These are phyloP conservation scores for Diospyros lotus DNA, from an alignment of 148 eudicot genomes.

Conservation along the genomic window DNA sequence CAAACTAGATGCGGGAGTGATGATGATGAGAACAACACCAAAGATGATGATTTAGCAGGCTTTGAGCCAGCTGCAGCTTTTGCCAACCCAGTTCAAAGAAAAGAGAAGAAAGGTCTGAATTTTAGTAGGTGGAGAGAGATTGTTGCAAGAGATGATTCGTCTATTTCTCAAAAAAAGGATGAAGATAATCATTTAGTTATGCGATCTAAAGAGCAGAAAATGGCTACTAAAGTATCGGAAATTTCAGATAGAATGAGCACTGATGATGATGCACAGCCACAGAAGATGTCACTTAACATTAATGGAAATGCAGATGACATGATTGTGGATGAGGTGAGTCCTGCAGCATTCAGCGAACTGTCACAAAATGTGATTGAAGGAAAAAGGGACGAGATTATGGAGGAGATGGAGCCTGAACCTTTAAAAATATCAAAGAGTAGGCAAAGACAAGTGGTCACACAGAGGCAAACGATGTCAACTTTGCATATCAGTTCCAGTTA, in stretches of 20 bases:
- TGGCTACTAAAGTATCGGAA: constrained; percentile 15
- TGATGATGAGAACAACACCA: constrained; percentile 28
- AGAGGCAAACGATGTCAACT: constrained; percentile 7
- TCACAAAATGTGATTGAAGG: constrained; percentile 8
- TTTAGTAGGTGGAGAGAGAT: constrained; percentile 60
- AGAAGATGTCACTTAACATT: constrained; percentile 12
- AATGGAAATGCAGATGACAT: constrained; percentile 10
- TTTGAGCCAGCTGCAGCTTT: constrained; percentile 39
- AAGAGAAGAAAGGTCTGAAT: constrained; percentile 66
- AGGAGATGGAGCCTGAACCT: constrained; percentile 9
- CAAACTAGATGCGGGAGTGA: constrained; percentile 17
- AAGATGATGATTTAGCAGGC: constrained; percentile 37
- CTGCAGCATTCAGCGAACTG: constrained; percentile 8
- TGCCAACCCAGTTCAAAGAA: constrained; percentile 64
- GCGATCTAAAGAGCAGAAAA: constrained; percentile 18
- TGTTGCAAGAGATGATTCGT: constrained; percentile 17
- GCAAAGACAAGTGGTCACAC: constrained; percentile 11
- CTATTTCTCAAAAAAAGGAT: constrained; percentile 19
- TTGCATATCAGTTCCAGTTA: background rate
- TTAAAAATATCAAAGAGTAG: background rate
- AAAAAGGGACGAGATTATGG: constrained; percentile 10
- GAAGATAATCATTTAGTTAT: background rate
- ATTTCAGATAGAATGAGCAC: constrained; percentile 15
- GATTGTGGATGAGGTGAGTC: constrained; percentile 16
- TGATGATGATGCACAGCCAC: background rate